Conservation (phyloP, 257 asterid genomes). For the Solanum chilense region DNA sequence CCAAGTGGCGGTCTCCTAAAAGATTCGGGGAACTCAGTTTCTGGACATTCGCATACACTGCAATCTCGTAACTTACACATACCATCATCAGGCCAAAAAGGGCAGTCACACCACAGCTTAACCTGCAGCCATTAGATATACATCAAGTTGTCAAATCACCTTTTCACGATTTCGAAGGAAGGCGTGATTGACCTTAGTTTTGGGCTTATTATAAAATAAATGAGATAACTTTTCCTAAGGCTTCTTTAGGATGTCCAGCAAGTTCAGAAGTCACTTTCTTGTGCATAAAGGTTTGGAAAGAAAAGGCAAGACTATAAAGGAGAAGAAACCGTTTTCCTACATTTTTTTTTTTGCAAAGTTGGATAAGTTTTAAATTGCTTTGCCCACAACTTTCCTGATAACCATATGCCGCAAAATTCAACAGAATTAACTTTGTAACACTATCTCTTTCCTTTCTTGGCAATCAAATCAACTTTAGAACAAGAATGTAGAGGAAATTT, state of each 20-base stretch:
- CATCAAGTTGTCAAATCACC: conserved; percentile 1
- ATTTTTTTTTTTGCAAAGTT: background rate
- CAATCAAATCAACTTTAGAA: background rate
- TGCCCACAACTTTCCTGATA: background rate
- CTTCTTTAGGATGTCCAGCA: background rate
- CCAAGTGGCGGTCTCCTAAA: conserved; percentile 46
- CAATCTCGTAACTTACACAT: conserved; percentile 96
- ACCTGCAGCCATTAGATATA: conserved; percentile 38
- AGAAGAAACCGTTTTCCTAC: background rate
- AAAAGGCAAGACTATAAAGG: background rate
- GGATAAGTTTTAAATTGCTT: background rate
- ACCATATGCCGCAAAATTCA: background rate
- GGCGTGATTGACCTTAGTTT: background rate
- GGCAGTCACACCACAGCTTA: conserved; percentile 97
- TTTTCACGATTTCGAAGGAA: background rate
- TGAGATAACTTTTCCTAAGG: background rate
- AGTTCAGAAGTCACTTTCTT: background rate
- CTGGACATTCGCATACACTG: conserved; percentile 95
- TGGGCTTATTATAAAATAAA: background rate
- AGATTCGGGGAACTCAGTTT: conserved; percentile 72
- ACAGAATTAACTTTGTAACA: background rate
- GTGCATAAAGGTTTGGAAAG: background rate
- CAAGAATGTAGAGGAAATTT: background rate
- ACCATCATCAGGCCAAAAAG: conserved; percentile 97
- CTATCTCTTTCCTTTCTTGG: background rate